Conservation (phyloP, 1,284 basidiomycete genomes). For the Earliella scabrosa region DNA sequence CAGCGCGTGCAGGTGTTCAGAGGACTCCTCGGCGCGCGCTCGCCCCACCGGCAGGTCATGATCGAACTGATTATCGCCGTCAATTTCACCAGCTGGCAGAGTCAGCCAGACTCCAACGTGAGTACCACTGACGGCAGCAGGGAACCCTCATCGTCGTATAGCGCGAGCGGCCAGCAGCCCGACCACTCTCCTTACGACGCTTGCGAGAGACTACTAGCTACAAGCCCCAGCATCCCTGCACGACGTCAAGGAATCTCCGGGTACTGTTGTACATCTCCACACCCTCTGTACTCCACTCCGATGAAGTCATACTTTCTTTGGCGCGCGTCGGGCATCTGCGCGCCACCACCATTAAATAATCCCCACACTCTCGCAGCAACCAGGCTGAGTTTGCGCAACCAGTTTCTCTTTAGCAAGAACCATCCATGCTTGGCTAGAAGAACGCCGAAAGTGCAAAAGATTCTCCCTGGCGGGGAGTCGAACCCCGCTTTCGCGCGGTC, state of each 20-base stretch:
- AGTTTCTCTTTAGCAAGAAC: neutral
- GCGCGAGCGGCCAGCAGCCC: neutral
- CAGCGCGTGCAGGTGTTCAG: neutral
- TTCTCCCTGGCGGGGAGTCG: slow-evolving; percentile 47
- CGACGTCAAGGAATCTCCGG: neutral
- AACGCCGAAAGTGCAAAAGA: too few species aligned
- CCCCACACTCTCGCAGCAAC: too few species aligned
- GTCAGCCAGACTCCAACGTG: slow-evolving; percentile 16
- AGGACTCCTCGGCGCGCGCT: neutral
- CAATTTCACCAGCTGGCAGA: neutral
- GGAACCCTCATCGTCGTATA: neutral
- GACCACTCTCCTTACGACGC: slow-evolving; percentile 3
- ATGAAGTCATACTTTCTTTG: neutral
- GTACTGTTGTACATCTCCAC: neutral
- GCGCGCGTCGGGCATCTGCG: neutral
- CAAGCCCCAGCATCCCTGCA: too few species aligned
- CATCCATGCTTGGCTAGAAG: neutral
- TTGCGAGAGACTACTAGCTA: neutral
- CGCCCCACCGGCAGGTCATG: slow-evolving; percentile 13
- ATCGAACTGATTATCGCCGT: slow-evolving; percentile 17
- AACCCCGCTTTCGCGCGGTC: slow-evolving; percentile 47
- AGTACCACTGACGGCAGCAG: slow-evolving; percentile 4
- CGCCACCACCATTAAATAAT: too few species aligned
- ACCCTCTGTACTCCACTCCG: neutral
- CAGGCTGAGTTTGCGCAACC: neutral